Evolutionary conservation across 2,329 filamentous ascomycete species (phyloP).

Genomic region (Penicillium italicum): DNA sequence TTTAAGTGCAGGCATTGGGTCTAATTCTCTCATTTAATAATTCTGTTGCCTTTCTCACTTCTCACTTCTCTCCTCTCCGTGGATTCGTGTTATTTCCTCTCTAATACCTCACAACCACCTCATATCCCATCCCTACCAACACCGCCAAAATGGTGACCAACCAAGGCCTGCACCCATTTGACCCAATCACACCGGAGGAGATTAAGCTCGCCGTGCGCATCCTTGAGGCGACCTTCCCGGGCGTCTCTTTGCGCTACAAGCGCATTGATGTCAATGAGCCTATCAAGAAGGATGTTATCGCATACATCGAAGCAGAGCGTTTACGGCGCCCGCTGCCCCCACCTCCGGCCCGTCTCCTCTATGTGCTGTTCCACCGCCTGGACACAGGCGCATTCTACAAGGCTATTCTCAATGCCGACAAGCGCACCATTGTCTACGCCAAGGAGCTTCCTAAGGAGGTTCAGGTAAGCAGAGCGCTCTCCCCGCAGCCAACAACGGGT

Average conservation of each 20-base stretch:
- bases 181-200: slow-evolving; percentile 38
- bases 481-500: neutral
- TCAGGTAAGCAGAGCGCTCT: slow-evolving; percentile 33
- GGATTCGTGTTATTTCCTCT: neutral
- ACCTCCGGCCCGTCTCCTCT: slow-evolving; percentile 52
- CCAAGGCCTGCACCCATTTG: slow-evolving; percentile 33
- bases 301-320: slow-evolving; percentile 62
- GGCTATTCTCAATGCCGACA: slow-evolving; percentile 41
- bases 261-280: slow-evolving; percentile 64
- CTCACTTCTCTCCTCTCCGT: neutral
- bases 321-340: slow-evolving; percentile 47
- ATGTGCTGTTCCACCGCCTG: slow-evolving; percentile 49
- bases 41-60: neutral
- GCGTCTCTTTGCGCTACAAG: slow-evolving; percentile 54
- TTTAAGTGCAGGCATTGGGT: slow-evolving; percentile 10
- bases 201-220: slow-evolving; percentile 37
- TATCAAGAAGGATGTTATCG: slow-evolving; percentile 55
- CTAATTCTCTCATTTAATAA: neutral
- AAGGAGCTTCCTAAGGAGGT: slow-evolving; percentile 47
- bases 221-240: slow-evolving; percentile 36
- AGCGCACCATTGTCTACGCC: slow-evolving; percentile 33
- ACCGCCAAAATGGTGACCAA: slow-evolving; percentile 18
- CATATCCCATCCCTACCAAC: neutral
- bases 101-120: neutral
- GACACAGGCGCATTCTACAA: slow-evolving; percentile 43